Percentiles rank a stretch among this genome's conserved stretches.
Conservation (phyloP, 257 asterid genomes). For the Solanum habrochaites region DNA sequence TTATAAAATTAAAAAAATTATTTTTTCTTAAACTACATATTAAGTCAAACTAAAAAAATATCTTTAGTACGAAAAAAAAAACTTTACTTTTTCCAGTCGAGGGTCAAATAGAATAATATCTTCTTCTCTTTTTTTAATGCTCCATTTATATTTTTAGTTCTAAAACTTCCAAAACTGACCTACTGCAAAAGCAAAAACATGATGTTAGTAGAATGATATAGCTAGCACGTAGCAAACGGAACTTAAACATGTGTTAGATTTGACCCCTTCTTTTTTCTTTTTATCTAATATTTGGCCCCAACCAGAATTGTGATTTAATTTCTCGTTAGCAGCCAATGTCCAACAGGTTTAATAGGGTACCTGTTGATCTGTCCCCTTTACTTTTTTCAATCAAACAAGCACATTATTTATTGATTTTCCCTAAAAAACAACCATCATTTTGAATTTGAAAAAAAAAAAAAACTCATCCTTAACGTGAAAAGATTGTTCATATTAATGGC, state of each 20-base stretch:
- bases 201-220: background rate
- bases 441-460: no score
- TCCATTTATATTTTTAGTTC: background rate
- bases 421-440: no score
- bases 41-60: no score
- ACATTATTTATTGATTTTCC: background rate
- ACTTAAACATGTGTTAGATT: background rate
- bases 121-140: background rate
- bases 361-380: background rate
- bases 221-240: background rate
- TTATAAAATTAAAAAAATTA: no score
- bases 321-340: background rate
- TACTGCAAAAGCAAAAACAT: background rate
- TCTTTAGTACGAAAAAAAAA: no score
- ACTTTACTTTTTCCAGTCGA: background rate
- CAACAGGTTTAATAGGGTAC: background rate
- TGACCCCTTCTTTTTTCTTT: background rate
- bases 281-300: background rate
- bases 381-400: background rate
- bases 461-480: no score
- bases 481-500: background rate
- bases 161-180: background rate
- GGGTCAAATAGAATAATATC: background rate
- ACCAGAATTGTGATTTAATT: background rate
- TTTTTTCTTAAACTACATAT: no score